A percentile compares a stretch with the other conserved stretches of the same genome.
phyloP scores from a whole-genome alignment of 306 rosid species.

The Prunus mume region DNA sequence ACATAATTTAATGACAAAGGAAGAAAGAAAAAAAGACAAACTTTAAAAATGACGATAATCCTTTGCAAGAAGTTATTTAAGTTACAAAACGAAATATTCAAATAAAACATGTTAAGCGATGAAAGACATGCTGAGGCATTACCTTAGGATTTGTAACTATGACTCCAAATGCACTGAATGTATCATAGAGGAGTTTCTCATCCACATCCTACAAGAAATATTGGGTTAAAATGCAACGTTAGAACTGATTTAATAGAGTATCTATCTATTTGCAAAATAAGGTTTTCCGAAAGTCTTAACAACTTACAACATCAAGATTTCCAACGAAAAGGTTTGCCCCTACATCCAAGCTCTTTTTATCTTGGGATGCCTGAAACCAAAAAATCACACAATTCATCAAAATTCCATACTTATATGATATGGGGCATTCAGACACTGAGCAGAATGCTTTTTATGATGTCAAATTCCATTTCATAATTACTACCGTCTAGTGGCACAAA shows the following conservation, averaged over 20 bases:
- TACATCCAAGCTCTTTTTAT: conserved; percentile 94
- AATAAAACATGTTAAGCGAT: background rate
- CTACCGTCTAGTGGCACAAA: background rate
- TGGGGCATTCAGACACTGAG: background rate
- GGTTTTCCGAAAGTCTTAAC: conserved; percentile 12
- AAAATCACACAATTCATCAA: conserved; percentile 2
- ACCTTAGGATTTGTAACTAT: conserved; percentile 99
- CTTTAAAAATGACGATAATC: background rate
- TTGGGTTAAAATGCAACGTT: conserved; percentile 7
- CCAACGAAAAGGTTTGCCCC: conserved; percentile 98
- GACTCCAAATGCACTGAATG: conserved; percentile 99
- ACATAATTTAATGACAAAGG: background rate
- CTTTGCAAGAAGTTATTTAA: background rate
- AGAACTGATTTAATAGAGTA: conserved; percentile 4
- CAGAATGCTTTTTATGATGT: background rate
- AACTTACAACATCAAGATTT: conserved; percentile 89
- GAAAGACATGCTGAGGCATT: conserved; percentile 13
- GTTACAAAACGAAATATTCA: background rate
- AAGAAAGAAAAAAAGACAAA: background rate
- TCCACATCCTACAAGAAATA: conserved; percentile 79
- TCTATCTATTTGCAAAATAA: background rate
- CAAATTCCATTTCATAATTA: background rate
- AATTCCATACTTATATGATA: background rate
- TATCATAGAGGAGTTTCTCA: conserved; percentile 92
- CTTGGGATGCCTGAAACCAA: conserved; percentile 85